A percentile compares a stretch with the other conserved stretches of the same genome.
Evolutionary conservation across 768 basidiomycete genomes (phyloP).

Genomic region (Termitomyces titanicus): DNA sequence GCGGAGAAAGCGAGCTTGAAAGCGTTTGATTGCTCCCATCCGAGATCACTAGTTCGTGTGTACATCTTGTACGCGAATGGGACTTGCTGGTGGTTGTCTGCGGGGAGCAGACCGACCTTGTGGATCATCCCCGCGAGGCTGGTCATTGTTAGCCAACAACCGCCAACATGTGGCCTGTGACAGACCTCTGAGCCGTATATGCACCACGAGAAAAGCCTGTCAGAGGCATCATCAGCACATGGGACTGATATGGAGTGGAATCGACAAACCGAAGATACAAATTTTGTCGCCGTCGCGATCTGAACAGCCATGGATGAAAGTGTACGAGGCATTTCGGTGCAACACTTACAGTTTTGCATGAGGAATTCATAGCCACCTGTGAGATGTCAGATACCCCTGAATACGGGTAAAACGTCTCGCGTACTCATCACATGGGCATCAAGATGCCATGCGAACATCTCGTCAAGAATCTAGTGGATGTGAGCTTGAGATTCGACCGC

Average conservation of each 20-base stretch:
- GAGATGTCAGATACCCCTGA: background rate
- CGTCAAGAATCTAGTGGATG: slow-evolving; percentile 37
- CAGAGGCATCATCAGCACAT: background rate
- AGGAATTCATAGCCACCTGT: slow-evolving; percentile 54
- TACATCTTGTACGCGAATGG: slow-evolving; percentile 67
- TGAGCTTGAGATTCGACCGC: background rate
- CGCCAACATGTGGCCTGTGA: background rate
- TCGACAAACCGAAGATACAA: slow-evolving; percentile 50
- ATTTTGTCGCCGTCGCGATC: slow-evolving; percentile 54
- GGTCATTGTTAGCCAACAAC: background rate
- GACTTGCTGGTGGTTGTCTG: slow-evolving; percentile 50
- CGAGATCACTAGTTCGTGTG: slow-evolving; percentile 42
- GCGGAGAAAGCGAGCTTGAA: slow-evolving; percentile 57
- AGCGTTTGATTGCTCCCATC: slow-evolving; percentile 44
- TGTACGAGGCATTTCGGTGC: background rate
- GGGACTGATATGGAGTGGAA: background rate
- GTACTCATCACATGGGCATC: slow-evolving; percentile 46
- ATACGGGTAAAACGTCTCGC: slow-evolving; percentile 8
- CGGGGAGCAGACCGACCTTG: slow-evolving; percentile 46
- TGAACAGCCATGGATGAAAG: slow-evolving; percentile 9
- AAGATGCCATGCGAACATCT: slow-evolving; percentile 47
- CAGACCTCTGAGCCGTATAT: slow-evolving; percentile 53
- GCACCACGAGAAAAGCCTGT: slow-evolving; percentile 61
- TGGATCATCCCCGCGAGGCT: slow-evolving; percentile 51
- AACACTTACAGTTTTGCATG: slow-evolving; percentile 48